Evolutionary conservation across 129 eudicot species (phyloP), one percentile per base, ranked within the genome.

Genomic region (Flaveria brownii): DNA sequence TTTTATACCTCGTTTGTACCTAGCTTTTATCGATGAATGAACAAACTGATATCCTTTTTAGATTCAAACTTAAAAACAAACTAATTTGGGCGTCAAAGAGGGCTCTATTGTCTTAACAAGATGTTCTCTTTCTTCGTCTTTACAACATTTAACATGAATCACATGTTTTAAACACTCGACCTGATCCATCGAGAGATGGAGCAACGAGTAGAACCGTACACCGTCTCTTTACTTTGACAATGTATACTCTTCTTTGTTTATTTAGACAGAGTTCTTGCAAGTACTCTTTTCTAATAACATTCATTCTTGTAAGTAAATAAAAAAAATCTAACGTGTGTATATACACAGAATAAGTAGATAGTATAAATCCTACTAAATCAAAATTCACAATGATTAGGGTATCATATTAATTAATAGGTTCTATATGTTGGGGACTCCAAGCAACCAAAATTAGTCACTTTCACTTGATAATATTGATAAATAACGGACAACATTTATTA

Each of bases 391-490:
- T 26, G 41, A 25, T 59, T 61, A 61, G 41, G 10, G 42, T 12
- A 61, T 26, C 17, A 61, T 26, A 60, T 25, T 57, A 25, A 26
- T 25, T 26, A 28, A 60, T 60, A 11, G 67, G n/a, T 60, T 60
- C 41, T 60, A 60, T 12, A 25, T 60, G 67, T 26, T 60, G 67
- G 17, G 23, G 18, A 60, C 39, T 60, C 41, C 67, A 60, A 60
- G 20, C 41, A 60, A 60, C 39, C 41, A 60, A 12, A 61, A 61
- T 28, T 26, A 25, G 67, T 61, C 67, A 26, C 0, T 61, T 28
- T 61, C 67, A 59, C 65, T 22, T 59, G 28, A 20, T 22, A 59
- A 59, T 59, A 59, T 17, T 1, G 62, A 17, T 18, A 22, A 59
- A 59, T 9, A 59, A 59, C 6, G 16, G 16, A 22, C 22, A 22